Conservation (phyloP, 352 stramenopile species). For the Elongisporangium undulatum region DNA sequence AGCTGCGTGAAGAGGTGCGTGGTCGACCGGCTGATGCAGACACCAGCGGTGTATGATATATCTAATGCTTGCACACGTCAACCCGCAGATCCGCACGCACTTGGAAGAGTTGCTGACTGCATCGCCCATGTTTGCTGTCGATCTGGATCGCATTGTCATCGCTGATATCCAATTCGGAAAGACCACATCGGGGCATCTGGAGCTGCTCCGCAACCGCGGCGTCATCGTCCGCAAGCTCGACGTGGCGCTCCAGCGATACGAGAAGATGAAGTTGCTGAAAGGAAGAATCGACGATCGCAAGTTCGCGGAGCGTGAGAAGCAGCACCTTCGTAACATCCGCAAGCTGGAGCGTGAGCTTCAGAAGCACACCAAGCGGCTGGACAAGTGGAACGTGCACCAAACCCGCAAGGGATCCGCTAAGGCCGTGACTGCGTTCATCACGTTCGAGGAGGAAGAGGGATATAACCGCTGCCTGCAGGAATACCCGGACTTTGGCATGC, state of each 20-base stretch:
- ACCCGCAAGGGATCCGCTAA: slow-evolving; percentile 30
- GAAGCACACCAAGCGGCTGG: slow-evolving; percentile 37
- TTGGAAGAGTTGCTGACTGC: slow-evolving; percentile 56
- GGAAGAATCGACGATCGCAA: slow-evolving; percentile 28
- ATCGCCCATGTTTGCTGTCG: slow-evolving; percentile 40
- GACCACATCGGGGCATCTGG: slow-evolving; percentile 51
- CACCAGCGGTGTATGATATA: neutral
- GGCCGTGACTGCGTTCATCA: slow-evolving; percentile 78
- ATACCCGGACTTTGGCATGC: slow-evolving; percentile 67
- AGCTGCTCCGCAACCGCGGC: slow-evolving; percentile 55
- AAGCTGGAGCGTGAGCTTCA: slow-evolving; percentile 43
- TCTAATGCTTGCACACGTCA: neutral
- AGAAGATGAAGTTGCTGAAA: slow-evolving; percentile 58
- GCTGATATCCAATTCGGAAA: slow-evolving; percentile 81
- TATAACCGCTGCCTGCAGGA: slow-evolving; percentile 71
- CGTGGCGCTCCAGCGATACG: slow-evolving; percentile 54
- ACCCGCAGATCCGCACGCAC: slow-evolving; percentile 51
- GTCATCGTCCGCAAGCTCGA: slow-evolving; percentile 60
- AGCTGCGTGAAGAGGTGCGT: slow-evolving; percentile 57
- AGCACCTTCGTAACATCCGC: slow-evolving; percentile 36
- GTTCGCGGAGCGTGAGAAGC: slow-evolving; percentile 35
- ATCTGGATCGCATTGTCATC: slow-evolving; percentile 58
- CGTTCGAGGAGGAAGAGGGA: slow-evolving; percentile 82
- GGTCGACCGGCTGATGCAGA: neutral
- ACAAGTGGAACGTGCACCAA: slow-evolving; percentile 32